Evolutionary conservation across 352 stramenopile genomes (phyloP), one percentile per base, ranked within the genome.

Genomic region (Plasmopara viticola): DNA sequence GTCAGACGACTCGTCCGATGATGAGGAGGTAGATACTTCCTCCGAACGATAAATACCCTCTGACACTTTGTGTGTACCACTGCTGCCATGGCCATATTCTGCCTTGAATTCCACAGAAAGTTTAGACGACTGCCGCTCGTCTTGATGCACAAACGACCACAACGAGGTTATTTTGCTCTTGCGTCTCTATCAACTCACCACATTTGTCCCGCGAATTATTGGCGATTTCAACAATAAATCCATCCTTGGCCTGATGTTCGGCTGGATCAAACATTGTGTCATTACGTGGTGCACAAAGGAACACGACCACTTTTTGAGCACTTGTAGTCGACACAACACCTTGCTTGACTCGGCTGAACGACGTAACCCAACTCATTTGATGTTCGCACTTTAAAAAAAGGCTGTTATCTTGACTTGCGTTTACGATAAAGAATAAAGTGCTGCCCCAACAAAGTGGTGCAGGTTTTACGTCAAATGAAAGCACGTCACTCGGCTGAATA

Each of bases 321-420:
- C 67, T 86, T 4, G 71, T 80, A 14, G 71, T 55, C 0, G 60
- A 69, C 14, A 92, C 82, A 30, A 90, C 47, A 1, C 81, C 81
- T 40, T 70, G 65, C 81, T 40, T 70, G 65, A 25, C 65, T 79
- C 15, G 81, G 81, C 45, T 87, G 80, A 9, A 92, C 77, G 25
- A 78, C 79, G 50, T 92, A 92, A 2, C 74, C 78, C 4, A 62
- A 70, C 42, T 85, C 74, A 60, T 92, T 88, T 7, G 81, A 87
- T 14, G 78, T 92, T 55, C 84, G 86, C 53, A 92, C 67, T 48
- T 88, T 90, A 46, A 87, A 92, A 12, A 61, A 3, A 92, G 61
- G 18, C 75, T 80, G 29, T 72, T 59, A 10, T 51, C 58, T 13
- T 69, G 70, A 29, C 75, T 75, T 5, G 60, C 60, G 47, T 90